Evolutionary conservation across 108 stramenopile species (phyloP).

Genomic region (Discostella stelligeroides): DNA sequence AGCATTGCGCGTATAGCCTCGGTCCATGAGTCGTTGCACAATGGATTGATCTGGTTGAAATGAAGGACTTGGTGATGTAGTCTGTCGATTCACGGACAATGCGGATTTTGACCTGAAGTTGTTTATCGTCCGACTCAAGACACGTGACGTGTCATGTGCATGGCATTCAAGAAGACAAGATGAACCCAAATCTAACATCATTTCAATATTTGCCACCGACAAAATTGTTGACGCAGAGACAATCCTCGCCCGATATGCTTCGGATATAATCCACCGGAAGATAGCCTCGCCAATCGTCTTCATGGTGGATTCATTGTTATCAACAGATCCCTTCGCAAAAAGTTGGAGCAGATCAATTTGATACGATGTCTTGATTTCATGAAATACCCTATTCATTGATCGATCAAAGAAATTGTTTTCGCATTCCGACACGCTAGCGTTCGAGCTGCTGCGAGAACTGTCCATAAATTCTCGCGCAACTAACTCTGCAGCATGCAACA

Average conservation of each 20-base stretch:
- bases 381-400: constrained; percentile 42
- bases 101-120: constrained; percentile 14
- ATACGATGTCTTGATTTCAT: constrained; percentile 44
- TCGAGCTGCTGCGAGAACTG: constrained; percentile 5
- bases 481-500: constrained; percentile 37
- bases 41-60: constrained; percentile 38
- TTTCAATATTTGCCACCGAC: constrained; percentile 11
- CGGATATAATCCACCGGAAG: constrained; percentile 57
- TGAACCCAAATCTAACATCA: constrained; percentile 34
- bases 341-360: constrained; percentile 44
- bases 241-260: constrained; percentile 30
- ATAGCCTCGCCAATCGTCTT: constrained; percentile 48
- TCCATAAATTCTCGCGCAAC: constrained; percentile 36
- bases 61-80: neutral
- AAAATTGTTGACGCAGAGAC: neutral
- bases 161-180: constrained; percentile 31
- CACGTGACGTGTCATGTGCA: neutral
- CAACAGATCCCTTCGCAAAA: constrained; percentile 22
- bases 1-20: constrained; percentile 72
- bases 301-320: constrained; percentile 39
- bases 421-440: neutral
- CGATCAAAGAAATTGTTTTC: constrained; percentile 34
- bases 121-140: constrained; percentile 23
- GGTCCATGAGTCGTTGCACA: constrained; percentile 45
- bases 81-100: neutral